These are phyloP conservation scores for Pseudopediastrum boryanum DNA, from an alignment of 139 green algal species.

Conservation along the genomic window DNA sequence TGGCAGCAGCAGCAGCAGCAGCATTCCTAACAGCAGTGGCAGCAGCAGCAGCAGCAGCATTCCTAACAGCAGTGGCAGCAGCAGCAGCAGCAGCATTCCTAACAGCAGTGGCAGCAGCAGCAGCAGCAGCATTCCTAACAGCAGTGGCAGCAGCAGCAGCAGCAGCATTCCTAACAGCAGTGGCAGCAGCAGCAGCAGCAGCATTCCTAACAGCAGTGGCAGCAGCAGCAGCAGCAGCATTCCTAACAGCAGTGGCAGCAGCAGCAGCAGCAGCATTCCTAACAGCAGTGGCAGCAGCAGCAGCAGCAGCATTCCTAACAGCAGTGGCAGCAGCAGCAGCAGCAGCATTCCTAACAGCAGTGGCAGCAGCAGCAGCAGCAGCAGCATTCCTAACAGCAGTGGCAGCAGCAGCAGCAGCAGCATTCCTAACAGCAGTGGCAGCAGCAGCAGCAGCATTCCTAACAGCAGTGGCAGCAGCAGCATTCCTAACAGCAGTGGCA, in stretches of 20 bases:
- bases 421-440: background rate
- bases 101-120: background rate
- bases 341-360: background rate
- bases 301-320: background rate
- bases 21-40: background rate
- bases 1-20: background rate
- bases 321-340: conserved; percentile 6
- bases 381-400: background rate
- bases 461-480: conserved; percentile 1
- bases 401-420: background rate
- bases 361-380: background rate
- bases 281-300: background rate
- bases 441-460: background rate
- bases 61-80: background rate
- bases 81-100: background rate
- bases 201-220: background rate
- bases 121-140: background rate
- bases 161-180: background rate
- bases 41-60: background rate
- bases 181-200: background rate
- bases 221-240: background rate
- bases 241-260: background rate
- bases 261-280: background rate
- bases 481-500: too few relatives aligned
- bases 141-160: background rate